Base-by-base conservation (phyloP, 2,329 filamentous ascomycete species). In the Diaporthe velutina region DNA sequence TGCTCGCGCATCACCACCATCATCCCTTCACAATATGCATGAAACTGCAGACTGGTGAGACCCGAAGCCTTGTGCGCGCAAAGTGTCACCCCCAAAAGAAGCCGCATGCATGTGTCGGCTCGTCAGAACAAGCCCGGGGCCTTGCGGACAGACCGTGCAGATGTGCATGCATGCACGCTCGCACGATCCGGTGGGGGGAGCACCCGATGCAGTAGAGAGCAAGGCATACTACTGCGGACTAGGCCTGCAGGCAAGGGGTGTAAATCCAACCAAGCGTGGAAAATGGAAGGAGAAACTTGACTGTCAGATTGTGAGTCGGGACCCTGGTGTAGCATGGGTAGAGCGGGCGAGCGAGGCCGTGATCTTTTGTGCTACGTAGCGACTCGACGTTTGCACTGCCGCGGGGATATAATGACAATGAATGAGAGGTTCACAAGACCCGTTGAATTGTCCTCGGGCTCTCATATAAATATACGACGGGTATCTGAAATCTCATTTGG, bases 111-210 rank as follows among this genome's bases (percentile, higher is more conserved):
- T 66, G 42, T 12, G 6, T n/a, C 61, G 42, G 40, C 61, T 66
- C 42, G 19, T 42, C 28, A 64, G 60, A 6, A 45, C 40, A 10
- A 28, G 40, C 6, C 48, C 33, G 64, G 48, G 22, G 64, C 64
- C 35, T 54, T 40, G 30, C 45, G 45, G 42, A 45, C 15, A 52
- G 64, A 25, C 42, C 19, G 30, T n/a, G 42, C 28, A 33, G 40
- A 17, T 50, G n/a, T 67, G 64, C n/a, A 52, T 52, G 64, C 45
- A 67, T 50, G 64, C 45, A 52, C 45, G 45, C 45, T 52, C 30
- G 64, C 45, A 67, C 33, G 64, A 67, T 67, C 64, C 64, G 30
- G 64, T 67, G 48, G 64, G 61, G 61, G 64, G 10, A 35, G 17
- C 5, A 67, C 10, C 30, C 45, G 30, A 52, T 38, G 52, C 42